Conservation (phyloP, 2,329 filamentous ascomycete species). For the Fusarium illudens region DNA sequence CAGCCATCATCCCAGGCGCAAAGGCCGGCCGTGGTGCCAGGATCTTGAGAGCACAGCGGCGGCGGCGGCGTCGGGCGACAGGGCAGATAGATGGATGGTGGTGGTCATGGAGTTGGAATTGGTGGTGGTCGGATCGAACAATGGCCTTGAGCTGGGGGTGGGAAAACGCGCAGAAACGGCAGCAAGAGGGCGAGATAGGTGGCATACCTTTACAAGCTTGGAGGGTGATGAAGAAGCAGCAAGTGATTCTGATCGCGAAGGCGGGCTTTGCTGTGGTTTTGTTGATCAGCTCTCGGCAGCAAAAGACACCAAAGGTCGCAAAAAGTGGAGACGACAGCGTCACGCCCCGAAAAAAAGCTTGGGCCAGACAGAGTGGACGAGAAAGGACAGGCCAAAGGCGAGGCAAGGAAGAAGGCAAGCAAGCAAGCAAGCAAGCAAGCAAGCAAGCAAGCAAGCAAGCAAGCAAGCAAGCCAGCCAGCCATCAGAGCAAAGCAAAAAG, state of each 20-base stretch:
- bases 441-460: too few species aligned
- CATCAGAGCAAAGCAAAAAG: background rate
- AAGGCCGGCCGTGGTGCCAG: conserved; percentile 14
- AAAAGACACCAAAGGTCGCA: conserved; percentile 38
- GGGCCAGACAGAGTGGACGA: conserved; percentile 17
- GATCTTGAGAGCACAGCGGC: conserved; percentile 9
- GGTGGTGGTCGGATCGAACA: conserved; percentile 11
- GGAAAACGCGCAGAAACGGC: conserved; percentile 1
- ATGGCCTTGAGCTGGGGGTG: conserved; percentile 8
- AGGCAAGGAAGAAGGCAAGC: background rate
- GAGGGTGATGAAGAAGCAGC: conserved; percentile 45
- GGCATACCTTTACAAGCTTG: conserved; percentile 42
- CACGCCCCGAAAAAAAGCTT: conserved; percentile 39
- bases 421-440: background rate
- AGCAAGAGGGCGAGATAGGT: conserved; percentile 6
- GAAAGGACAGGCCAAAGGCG: conserved; percentile 8
- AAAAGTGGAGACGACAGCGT: conserved; percentile 42
- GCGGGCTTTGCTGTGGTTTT: conserved; percentile 44
- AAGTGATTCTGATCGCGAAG: conserved; percentile 38
- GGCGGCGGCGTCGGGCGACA: conserved; percentile 7
- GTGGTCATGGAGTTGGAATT: conserved; percentile 19
- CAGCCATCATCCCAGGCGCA: conserved; percentile 4
- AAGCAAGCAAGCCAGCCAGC: background rate
- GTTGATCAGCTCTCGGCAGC: conserved; percentile 42
- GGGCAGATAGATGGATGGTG: conserved; percentile 12